Evolutionary conservation across 2,329 filamentous ascomycete genomes (phyloP).

Genomic region (Exophiala spinifera): DNA sequence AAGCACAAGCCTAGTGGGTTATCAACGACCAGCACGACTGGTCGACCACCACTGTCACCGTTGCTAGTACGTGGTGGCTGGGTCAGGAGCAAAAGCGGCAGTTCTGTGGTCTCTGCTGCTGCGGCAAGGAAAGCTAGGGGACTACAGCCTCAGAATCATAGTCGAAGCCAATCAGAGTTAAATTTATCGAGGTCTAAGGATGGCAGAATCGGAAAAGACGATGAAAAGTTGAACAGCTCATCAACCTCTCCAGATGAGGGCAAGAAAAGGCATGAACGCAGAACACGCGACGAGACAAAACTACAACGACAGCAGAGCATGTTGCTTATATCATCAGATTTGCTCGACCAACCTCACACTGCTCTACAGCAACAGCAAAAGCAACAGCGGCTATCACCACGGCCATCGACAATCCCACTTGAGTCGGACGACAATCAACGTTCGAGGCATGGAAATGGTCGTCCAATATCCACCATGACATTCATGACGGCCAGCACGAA

Average conservation of each 20-base stretch:
- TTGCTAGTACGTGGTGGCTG: constrained; percentile 23
- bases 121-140: constrained; percentile 12
- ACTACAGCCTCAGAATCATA: constrained; percentile 7
- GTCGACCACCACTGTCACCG: constrained; percentile 16
- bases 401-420: constrained; percentile 20
- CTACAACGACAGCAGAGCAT: constrained; percentile 20
- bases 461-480: constrained; percentile 27
- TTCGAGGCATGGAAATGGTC: neutral
- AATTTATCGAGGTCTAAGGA: neutral
- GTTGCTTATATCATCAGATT: constrained; percentile 25
- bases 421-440: constrained; percentile 4
- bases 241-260: neutral
- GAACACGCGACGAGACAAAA: neutral
- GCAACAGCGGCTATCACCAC: constrained; percentile 4
- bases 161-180: constrained; percentile 13
- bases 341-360: constrained; percentile 5
- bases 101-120: constrained; percentile 22
- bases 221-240: neutral
- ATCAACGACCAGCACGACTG: constrained; percentile 2
- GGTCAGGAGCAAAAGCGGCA: constrained; percentile 27
- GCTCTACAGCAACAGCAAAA: neutral
- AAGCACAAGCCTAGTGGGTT: constrained; percentile 3
- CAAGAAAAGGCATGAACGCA: too few relatives aligned
- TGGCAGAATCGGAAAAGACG: neutral
- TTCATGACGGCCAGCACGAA: constrained; percentile 68